These are phyloP conservation scores for Hibiscus trionum DNA, from an alignment of 345 rosid species.

Conservation along the genomic window DNA sequence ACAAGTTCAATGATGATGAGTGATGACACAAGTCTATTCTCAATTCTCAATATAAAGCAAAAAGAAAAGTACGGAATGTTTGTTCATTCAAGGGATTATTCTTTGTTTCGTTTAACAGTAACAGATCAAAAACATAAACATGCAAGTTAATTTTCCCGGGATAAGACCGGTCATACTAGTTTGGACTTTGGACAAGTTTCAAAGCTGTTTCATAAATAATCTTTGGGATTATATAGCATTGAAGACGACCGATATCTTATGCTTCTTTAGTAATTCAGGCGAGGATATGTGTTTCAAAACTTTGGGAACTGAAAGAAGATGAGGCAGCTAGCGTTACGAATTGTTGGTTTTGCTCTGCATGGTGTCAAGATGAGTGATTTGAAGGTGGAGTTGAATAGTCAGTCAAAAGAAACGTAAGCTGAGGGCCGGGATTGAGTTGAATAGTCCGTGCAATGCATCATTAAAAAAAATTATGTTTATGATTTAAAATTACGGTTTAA, in stretches of 20 bases:
- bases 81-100: constrained; percentile 5
- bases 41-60: not conserved
- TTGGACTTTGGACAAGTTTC: too few species aligned
- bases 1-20: not conserved
- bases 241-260: too few species aligned
- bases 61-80: not conserved
- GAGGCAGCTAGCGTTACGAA: constrained; percentile 2
- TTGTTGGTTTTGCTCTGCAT: not conserved
- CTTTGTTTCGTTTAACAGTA: not conserved
- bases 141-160: too few species aligned
- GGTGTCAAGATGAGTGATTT: not conserved
- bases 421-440: not conserved
- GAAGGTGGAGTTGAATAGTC: not conserved
- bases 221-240: too few species aligned
- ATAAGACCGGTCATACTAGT: too few species aligned
- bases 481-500: too few species aligned
- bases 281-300: not conserved
- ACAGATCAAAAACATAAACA: too few species aligned
- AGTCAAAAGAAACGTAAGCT: not conserved
- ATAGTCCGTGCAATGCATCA: too few species aligned
- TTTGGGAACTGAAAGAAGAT: not conserved
- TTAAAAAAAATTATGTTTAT: too few species aligned
- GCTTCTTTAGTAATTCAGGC: not conserved
- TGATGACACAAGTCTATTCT: not conserved
- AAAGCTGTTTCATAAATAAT: too few species aligned